Conservation (phyloP, 306 rosid genomes). For the Trifolium pratense region DNA sequence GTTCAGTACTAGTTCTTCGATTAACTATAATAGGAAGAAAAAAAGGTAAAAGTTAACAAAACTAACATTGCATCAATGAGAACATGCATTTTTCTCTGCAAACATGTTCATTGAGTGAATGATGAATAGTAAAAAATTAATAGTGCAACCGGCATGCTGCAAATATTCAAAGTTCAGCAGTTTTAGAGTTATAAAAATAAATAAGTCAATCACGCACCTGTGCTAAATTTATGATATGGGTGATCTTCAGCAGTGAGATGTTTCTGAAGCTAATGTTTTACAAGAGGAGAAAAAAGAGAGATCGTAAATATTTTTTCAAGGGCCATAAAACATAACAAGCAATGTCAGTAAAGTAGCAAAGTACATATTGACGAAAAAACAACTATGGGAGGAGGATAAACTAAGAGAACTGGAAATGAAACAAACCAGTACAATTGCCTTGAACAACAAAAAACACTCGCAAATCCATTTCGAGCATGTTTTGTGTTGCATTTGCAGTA, state of each 20-base stretch:
- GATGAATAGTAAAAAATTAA: constrained; percentile 9
- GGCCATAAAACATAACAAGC: constrained; percentile 14
- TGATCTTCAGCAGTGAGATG: constrained; percentile 80
- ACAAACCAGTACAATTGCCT: constrained; percentile 16
- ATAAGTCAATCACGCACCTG: constrained; percentile 64
- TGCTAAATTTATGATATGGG: constrained; percentile 90
- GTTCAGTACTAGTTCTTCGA: constrained; percentile 8
- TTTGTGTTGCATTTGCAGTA: not conserved
- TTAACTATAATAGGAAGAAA: not conserved
- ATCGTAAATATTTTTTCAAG: constrained; percentile 39
- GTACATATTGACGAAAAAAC: constrained; percentile 22
- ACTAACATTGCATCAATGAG: constrained; percentile 18
- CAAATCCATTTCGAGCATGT: not conserved
- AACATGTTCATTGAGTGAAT: constrained; percentile 23
- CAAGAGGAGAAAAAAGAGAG: constrained; percentile 17
- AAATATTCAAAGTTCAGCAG: constrained; percentile 28
- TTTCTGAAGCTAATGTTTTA: constrained; percentile 77
- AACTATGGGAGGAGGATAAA: constrained; percentile 28
- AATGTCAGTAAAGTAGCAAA: constrained; percentile 27
- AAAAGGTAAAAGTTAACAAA: not conserved
- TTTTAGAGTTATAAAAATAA: constrained; percentile 15
- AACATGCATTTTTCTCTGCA: constrained; percentile 20
- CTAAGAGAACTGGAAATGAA: constrained; percentile 13
- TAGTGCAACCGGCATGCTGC: constrained; percentile 25
- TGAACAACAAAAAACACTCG: constrained; percentile 7